Conservation (phyloP, 768 basidiomycete species). For the Lactifluus hygrophoroides region DNA sequence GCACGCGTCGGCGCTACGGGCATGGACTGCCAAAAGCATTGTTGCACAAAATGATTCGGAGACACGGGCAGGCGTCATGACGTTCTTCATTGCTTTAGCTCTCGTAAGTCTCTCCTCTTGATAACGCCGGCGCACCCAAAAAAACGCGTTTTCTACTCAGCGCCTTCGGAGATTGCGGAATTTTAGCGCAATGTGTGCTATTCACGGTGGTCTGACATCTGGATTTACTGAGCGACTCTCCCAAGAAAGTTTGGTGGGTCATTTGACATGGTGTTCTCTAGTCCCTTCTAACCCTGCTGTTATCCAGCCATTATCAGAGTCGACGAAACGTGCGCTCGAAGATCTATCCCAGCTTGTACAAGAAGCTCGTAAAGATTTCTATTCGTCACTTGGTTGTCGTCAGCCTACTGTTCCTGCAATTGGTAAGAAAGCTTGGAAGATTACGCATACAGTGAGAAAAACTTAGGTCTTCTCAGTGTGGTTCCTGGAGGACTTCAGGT, state of each 20-base stretch:
- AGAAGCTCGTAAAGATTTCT: not conserved
- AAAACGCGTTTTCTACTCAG: constrained; percentile 25
- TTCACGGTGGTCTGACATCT: constrained; percentile 36
- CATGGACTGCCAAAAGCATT: constrained; percentile 15
- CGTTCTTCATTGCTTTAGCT: not conserved
- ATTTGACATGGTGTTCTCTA: not conserved
- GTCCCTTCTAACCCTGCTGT: not conserved
- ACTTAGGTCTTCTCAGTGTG: not conserved
- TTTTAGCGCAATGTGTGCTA: constrained; percentile 35
- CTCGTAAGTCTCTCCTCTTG: not conserved
- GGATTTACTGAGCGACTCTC: constrained; percentile 29
- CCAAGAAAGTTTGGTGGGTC: constrained; percentile 30
- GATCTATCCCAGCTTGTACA: not conserved
- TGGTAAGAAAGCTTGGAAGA: not conserved
- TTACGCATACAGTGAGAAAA: not conserved
- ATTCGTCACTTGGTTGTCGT: not conserved
- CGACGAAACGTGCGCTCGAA: not conserved
- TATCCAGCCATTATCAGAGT: not conserved
- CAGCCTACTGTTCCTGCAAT: not conserved
- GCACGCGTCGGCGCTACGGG: not conserved
- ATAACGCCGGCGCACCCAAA: not conserved
- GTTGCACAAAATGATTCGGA: constrained; percentile 32
- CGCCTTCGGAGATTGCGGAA: constrained; percentile 39
- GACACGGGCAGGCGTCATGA: constrained; percentile 32
- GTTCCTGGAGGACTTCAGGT: not conserved